Percentiles rank a stretch among this genome's conserved stretches.
Evolutionary conservation across 331 rosid genomes (phyloP).

Genomic region (Prunus yedoensis): DNA sequence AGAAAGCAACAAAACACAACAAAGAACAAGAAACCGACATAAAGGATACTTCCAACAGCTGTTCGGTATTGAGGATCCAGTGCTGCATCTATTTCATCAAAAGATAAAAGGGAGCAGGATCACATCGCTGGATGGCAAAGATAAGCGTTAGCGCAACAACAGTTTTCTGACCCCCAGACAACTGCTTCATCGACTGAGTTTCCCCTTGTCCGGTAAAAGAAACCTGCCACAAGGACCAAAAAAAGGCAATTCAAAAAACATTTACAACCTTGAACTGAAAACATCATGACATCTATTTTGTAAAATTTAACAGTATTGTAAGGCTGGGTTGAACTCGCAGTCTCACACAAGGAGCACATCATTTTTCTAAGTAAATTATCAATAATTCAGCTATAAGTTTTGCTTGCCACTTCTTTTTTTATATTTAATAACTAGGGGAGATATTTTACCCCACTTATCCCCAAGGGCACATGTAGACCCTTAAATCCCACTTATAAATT

Average conservation of each 20-base stretch:
- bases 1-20: background rate
- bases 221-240: conserved; percentile 53
- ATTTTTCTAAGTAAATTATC: background rate
- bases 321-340: background rate
- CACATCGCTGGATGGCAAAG: conserved; percentile 98
- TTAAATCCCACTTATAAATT: background rate
- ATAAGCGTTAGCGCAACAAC: conserved; percentile 97
- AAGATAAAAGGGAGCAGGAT: conserved; percentile 98
- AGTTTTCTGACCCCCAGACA: conserved; percentile 98
- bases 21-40: conserved; percentile 13
- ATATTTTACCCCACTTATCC: background rate
- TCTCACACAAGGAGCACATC: background rate
- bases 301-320: background rate
- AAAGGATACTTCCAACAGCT: conserved; percentile 96
- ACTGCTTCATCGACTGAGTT: conserved; percentile 98
- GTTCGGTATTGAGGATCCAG: conserved; percentile 98
- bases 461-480: conserved; percentile 3
- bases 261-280: background rate
- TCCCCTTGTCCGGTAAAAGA: conserved; percentile 99
- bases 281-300: background rate
- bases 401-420: background rate
- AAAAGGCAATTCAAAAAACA: background rate
- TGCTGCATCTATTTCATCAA: conserved; percentile 99
- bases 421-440: background rate
- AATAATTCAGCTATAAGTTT: background rate